Evolutionary conservation across 352 stramenopile genomes (phyloP).

Genomic region (Aphanomyces cochlioides): DNA sequence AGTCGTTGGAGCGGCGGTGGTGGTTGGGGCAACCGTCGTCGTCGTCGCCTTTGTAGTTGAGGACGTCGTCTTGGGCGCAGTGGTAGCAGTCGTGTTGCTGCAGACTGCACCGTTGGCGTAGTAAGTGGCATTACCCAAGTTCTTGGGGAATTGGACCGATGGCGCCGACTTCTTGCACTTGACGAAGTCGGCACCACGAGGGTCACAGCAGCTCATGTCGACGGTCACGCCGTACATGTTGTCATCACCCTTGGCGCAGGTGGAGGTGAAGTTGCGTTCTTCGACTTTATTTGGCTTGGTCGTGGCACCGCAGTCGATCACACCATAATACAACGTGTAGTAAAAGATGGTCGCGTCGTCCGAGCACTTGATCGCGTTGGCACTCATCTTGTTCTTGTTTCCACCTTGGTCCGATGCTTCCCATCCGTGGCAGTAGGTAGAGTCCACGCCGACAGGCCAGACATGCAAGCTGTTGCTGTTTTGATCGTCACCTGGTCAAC

Average conservation of each 20-base stretch:
- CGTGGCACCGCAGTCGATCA: conserved; percentile 20
- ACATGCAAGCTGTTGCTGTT: conserved; percentile 11
- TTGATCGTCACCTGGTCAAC: not conserved
- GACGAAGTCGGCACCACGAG: conserved; percentile 1
- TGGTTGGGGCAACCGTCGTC: conserved; percentile 6
- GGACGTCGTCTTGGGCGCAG: not conserved
- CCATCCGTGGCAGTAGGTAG: conserved; percentile 30
- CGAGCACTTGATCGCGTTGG: conserved; percentile 17
- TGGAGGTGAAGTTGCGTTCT: conserved; percentile 22
- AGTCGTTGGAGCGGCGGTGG: not conserved
- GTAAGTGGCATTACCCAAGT: not conserved
- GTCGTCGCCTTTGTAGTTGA: not conserved
- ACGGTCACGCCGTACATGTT: conserved; percentile 8
- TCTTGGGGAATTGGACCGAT: not conserved
- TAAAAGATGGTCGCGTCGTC: conserved; percentile 16
- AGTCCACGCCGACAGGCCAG: conserved; percentile 17
- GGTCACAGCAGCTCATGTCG: conserved; percentile 27
- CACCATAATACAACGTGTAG: conserved; percentile 22
- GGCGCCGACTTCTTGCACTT: conserved; percentile 14
- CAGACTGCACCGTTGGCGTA: conserved; percentile 24
- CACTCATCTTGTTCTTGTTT: conserved; percentile 19
- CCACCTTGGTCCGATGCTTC: conserved; percentile 16
- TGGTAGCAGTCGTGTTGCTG: not conserved
- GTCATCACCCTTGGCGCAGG: not conserved
- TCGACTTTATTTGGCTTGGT: conserved; percentile 14